phyloP scores from a whole-genome alignment of 2,329 filamentous ascomycete species.

The Eurotiales sp. region DNA sequence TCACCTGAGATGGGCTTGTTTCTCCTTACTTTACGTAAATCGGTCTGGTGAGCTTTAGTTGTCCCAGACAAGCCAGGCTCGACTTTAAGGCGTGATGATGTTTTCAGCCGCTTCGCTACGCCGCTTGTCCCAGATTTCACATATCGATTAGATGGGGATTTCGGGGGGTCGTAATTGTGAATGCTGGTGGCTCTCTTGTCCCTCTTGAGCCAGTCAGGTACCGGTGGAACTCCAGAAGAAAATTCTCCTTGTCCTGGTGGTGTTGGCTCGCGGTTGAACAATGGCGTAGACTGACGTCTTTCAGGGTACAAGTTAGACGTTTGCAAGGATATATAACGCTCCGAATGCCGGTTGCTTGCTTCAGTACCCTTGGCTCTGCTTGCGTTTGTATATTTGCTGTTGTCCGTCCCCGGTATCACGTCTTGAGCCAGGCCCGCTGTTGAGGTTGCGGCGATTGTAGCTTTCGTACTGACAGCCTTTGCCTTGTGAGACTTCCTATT shows the following conservation, averaged over 20 bases:
- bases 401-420: constrained; percentile 27
- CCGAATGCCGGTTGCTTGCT: background rate
- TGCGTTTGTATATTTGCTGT: constrained; percentile 16
- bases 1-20: constrained; percentile 5
- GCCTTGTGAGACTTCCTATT: constrained; percentile 16
- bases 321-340: background rate
- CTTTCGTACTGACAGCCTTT: background rate
- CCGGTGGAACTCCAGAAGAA: constrained; percentile 4
- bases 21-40: constrained; percentile 9
- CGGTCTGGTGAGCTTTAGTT: constrained; percentile 5
- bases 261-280: constrained; percentile 1
- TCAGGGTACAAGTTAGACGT: background rate
- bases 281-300: background rate
- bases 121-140: background rate
- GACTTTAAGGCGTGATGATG: background rate
- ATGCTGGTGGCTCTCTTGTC: constrained; percentile 17
- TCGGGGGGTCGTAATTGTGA: constrained; percentile 32
- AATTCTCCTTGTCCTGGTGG: background rate
- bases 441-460: background rate
- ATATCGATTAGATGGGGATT: constrained; percentile 27
- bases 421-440: background rate
- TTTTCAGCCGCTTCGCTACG: background rate
- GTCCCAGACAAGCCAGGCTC: background rate
- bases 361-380: background rate
- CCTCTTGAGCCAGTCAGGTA: constrained; percentile 13